phyloP scores from a whole-genome alignment of 2,329 filamentous ascomycete genomes.

The Fusarium tjaetaba region DNA sequence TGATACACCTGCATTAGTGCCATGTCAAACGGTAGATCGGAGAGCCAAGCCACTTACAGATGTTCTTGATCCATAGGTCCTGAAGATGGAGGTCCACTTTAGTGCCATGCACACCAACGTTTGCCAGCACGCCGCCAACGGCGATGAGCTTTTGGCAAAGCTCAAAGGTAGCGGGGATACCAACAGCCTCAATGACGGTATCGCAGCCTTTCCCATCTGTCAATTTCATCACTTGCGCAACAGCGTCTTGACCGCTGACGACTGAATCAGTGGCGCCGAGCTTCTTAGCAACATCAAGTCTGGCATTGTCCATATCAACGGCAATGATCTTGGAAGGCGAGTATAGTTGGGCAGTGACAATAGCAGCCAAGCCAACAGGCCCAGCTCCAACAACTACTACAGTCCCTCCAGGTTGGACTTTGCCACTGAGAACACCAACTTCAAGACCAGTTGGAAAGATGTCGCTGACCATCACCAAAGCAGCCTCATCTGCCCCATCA shows the following conservation, averaged over 20 bases:
- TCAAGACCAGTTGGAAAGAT: constrained; percentile 67
- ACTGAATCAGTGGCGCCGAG: constrained; percentile 60
- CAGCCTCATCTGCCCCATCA: constrained; percentile 51
- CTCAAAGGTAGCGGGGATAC: constrained; percentile 62
- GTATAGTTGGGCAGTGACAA: constrained; percentile 65
- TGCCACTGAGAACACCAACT: constrained; percentile 61
- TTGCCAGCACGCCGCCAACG: constrained; percentile 63
- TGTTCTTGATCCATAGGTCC: constrained; percentile 64
- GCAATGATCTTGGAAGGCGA: constrained; percentile 61
- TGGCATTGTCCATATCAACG: constrained; percentile 60
- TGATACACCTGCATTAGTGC: constrained; percentile 21
- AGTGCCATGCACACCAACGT: constrained; percentile 67
- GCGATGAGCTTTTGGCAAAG: constrained; percentile 64
- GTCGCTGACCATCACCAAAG: constrained; percentile 63
- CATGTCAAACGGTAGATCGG: too few relatives aligned
- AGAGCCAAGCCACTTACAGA: constrained; percentile 51
- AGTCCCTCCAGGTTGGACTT: constrained; percentile 60
- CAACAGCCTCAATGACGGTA: constrained; percentile 67
- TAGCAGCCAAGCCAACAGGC: constrained; percentile 63
- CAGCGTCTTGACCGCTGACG: constrained; percentile 50
- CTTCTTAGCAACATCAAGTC: constrained; percentile 57
- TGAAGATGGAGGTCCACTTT: constrained; percentile 63
- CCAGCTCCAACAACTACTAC: constrained; percentile 66
- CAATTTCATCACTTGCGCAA: constrained; percentile 52
- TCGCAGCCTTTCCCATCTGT: constrained; percentile 65